Evolutionary conservation across 1,139 yeast genomes (phyloP), one percentile per base, ranked within the genome.

Genomic region (Hyphopichia burtonii): DNA sequence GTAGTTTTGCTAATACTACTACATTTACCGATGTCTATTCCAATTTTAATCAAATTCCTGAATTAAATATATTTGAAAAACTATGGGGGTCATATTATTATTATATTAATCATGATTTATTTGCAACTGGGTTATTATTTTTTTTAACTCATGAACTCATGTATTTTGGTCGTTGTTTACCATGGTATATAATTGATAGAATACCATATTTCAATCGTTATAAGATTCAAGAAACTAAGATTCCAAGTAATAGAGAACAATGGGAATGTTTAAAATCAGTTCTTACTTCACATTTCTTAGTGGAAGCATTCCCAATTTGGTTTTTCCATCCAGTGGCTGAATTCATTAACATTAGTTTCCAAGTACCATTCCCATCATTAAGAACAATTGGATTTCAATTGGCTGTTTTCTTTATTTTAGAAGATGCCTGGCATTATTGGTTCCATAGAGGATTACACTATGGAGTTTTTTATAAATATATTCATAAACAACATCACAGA

Each of bases 381-480:
- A 45, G 50, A 4, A 58, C 62, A 28, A 61, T 69, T 51, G 49
- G 52, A 4, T 43, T 61, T 18, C 76, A 72, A 45, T 58, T 70
- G 44, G 61, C 61, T 3, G 49, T 71, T 3, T 72, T 72, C 51
- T 72, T 72, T 43, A 66, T 71, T 5, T 64, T 65, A 40, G 78
- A 72, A 51, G 78, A 72, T 53, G 58, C 71, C 35, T 72, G 78
- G 78, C 78, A 72, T 51, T 72, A 72, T 52, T 68, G 74, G 72
- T 60, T 68, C 44, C 78, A 72, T 52, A 56, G 78, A 41, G 68
- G 67, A 3, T 71, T 72, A 50, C 78, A 72, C 49, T 61, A 64
- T 49, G 78, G 78, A 9, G 71, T 69, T 37, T 71, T 72, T 46
- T 72, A 72, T 60, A 71, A 70, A 50, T 68, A 72, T 50, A 71